Conservation (phyloP, 1,139 yeast genomes). For the Arxiozyma heterogenica region DNA sequence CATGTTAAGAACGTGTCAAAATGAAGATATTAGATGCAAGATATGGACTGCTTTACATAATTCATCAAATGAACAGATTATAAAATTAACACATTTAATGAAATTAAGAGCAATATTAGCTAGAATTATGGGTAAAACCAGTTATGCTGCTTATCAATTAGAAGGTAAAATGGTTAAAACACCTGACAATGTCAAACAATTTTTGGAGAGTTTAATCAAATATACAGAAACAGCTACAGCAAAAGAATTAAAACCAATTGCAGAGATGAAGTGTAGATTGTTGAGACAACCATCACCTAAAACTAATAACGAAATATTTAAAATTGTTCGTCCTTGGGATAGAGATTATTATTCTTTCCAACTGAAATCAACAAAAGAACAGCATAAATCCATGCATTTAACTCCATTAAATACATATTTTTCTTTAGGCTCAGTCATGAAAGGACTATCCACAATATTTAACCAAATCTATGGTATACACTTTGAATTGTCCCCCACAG, state of each 20-base stretch:
- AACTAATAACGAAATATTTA: slow-evolving; percentile 35
- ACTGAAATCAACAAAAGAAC: slow-evolving; percentile 18
- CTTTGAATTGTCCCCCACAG: slow-evolving; percentile 56
- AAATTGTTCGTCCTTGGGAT: slow-evolving; percentile 77
- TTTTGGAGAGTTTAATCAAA: slow-evolving; percentile 51
- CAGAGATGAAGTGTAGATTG: slow-evolving; percentile 33
- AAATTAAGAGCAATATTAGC: slow-evolving; percentile 66
- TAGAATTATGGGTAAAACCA: slow-evolving; percentile 57
- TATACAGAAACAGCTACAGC: slow-evolving; percentile 47
- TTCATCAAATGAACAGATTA: slow-evolving; percentile 48
- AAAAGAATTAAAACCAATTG: slow-evolving; percentile 45
- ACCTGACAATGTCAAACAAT: slow-evolving; percentile 67
- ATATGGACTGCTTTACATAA: slow-evolving; percentile 71
- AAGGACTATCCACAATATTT: slow-evolving; percentile 71
- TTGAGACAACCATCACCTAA: slow-evolving; percentile 14
- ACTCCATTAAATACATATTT: slow-evolving; percentile 47
- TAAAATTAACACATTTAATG: slow-evolving; percentile 49
- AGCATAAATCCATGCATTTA: slow-evolving; percentile 26
- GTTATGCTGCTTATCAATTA: slow-evolving; percentile 73
- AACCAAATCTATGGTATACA: slow-evolving; percentile 64
- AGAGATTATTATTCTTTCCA: slow-evolving; percentile 56
- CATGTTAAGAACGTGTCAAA: slow-evolving; percentile 51
- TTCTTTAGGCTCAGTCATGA: slow-evolving; percentile 78
- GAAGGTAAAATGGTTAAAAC: slow-evolving; percentile 84
- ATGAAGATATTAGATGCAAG: slow-evolving; percentile 50